Base-by-base conservation (phyloP, 306 rosid species). In the Myrica gale region DNA sequence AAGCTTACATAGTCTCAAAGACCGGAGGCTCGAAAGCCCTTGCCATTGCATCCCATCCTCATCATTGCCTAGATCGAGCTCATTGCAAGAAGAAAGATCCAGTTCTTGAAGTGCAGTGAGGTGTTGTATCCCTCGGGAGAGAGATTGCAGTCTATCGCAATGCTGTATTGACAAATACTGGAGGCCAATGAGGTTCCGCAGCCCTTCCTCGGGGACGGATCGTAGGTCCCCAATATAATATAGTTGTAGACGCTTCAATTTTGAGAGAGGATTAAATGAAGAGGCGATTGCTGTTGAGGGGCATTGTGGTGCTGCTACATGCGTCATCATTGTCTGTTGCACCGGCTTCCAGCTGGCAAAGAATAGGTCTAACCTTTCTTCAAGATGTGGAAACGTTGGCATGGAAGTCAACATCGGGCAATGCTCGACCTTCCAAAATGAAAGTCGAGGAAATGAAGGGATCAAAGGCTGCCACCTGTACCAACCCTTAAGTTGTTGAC, bases 401-500 rank as follows among this genome's bases (percentile, higher is more conserved):
- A 7, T 17, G 7, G 60, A 55, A 55, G 60, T 17, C 26, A 55
- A 55, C 60, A 55, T n/a, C 20, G 32, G 41, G 39, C 41, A 57
- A 0, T 0, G 1, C 1, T 1, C 9, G 7, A 21, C 3, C 3
- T 0, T 4, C 32, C 1, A 26, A 26, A 0, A 1, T 26, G 39
- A 57, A 21, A 57, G 39, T 8, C 16, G 39, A 57, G 63, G 63
- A 21, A 57, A 21, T 20, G 58, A 54, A 17, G 55, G n/a, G 55
- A n/a, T 9, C 7, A n/a, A 55, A 55, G 50, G 8, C 8, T 46
- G 8, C 8, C 1, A 1, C 58, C 12, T 43, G 52, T 16, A 9
- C 86, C 83, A 83, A 13, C 86, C 83, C 56, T 53, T 76, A 0
- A 83, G 77, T n/a, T 26, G 43, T 0, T 4, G 7, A 46, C 86